phyloP scores from a whole-genome alignment of 2,329 filamentous ascomycete species.

The Tricladium varicosporioides region DNA sequence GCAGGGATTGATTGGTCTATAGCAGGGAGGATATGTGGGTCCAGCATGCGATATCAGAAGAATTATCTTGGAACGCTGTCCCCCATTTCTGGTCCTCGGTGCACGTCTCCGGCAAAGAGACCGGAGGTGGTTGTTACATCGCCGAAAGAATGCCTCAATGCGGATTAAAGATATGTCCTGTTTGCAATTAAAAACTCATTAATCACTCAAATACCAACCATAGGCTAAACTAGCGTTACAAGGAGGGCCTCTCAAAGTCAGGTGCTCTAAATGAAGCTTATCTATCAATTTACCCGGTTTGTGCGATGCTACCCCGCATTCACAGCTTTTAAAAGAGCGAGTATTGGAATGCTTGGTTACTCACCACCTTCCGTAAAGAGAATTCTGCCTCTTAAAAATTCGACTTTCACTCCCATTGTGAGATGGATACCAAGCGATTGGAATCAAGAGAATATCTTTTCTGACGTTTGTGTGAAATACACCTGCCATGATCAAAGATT shows the following conservation, averaged over 20 bases:
- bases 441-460: too few species aligned
- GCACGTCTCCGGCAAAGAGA: background rate
- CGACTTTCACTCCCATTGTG: too few species aligned
- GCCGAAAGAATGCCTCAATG: background rate
- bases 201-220: background rate
- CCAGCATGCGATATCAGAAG: background rate
- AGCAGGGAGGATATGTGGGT: background rate
- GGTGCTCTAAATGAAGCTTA: background rate
- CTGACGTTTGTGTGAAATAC: too few species aligned
- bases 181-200: background rate
- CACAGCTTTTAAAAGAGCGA: background rate
- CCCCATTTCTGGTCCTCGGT: background rate
- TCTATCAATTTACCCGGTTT: background rate
- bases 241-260: too few species aligned
- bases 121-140: background rate
- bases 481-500: too few species aligned
- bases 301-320: background rate
- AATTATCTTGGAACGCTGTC: background rate
- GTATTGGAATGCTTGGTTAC: background rate
- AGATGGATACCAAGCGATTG: too few species aligned
- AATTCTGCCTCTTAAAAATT: background rate
- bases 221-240: background rate
- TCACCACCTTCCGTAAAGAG: background rate
- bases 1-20: background rate
- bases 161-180: background rate